Base-by-base conservation (phyloP, 2,329 filamentous ascomycete species). In the Hypomyces perniciosus region DNA sequence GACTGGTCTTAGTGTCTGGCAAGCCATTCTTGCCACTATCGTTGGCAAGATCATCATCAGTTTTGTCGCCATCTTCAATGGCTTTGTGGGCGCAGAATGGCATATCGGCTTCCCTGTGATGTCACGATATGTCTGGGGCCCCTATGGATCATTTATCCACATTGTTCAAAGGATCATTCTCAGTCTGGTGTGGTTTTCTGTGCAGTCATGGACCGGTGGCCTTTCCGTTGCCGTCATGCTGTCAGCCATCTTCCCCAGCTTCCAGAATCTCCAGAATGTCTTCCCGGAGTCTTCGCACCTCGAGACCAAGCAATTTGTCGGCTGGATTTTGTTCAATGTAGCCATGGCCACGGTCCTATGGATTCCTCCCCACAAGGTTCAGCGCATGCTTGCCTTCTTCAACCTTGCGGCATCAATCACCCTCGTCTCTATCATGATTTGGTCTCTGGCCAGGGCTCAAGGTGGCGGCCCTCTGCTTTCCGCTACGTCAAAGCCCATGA, bases 1-100 rank as follows among this genome's bases (percentile, higher is more conserved):
- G 2, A 67, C 73, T 53, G 73, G 73, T 1, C 63, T 76, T n/a
- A 76, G 73, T 0, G 72, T 76, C 2, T 60, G 66, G 8, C 73
- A 76, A 53, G 61, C 74, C 27, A 74, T 78, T n/a, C 8, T 41
- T n/a, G 38, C 38, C 26, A 41, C 38, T 4, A 41, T 41, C 38
- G 59, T 64, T 48, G 58, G 58, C 0, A 61, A 61, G 2, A 56
- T 64, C 48, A 57, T 64, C 35, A 54, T 54, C 12, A 61, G 47
- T 8, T 58, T 57, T 10, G 52, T 50, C 20, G 38, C 31, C 5
- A 52, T 54, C 38, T 41, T 12, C 26, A 37, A 27, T n/a, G 38
- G 38, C 2, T 41, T 8, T 27, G 38, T 41, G 7, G 38, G 38
- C 13, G 38, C 38, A 10, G 38, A 41, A 41, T 41, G 38, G 38